Evolutionary conservation across 192 early-diverging fungal species (phyloP).

Genomic region (Coemansia sp.): DNA sequence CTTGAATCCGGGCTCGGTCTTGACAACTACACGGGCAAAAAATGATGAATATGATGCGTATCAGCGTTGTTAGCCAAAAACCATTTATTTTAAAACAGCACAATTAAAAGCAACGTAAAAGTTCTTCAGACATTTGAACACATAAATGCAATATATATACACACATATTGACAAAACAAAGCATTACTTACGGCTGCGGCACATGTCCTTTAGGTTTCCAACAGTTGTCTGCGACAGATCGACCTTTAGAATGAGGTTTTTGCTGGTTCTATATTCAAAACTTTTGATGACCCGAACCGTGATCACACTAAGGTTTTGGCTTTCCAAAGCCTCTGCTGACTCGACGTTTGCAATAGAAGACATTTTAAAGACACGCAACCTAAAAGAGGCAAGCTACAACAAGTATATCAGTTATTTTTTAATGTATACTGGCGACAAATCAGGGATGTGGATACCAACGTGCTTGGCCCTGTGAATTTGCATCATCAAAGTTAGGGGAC

Average conservation of each 20-base stretch:
- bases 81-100: no score
- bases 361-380: background rate
- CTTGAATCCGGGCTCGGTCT: constrained; percentile 35
- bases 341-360: background rate
- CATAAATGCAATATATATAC: no score
- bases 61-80: background rate
- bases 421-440: no score
- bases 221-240: constrained; percentile 65
- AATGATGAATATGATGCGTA: background rate
- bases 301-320: constrained; percentile 33
- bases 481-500: constrained; percentile 4
- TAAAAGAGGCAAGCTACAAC: no score
- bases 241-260: constrained; percentile 77
- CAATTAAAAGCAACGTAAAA: no score
- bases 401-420: no score
- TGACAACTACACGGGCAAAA: constrained; percentile 23
- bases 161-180: background rate
- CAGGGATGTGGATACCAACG: no score
- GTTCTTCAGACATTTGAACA: no score
- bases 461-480: no score
- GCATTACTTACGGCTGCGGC: constrained; percentile 24
- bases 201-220: constrained; percentile 46
- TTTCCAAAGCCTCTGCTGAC: background rate
- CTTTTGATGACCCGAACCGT: constrained; percentile 87
- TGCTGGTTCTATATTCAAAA: constrained; percentile 86